These are phyloP conservation scores for Abortiporus biennis DNA, from an alignment of 1,284 basidiomycete genomes.

Conservation along the genomic window DNA sequence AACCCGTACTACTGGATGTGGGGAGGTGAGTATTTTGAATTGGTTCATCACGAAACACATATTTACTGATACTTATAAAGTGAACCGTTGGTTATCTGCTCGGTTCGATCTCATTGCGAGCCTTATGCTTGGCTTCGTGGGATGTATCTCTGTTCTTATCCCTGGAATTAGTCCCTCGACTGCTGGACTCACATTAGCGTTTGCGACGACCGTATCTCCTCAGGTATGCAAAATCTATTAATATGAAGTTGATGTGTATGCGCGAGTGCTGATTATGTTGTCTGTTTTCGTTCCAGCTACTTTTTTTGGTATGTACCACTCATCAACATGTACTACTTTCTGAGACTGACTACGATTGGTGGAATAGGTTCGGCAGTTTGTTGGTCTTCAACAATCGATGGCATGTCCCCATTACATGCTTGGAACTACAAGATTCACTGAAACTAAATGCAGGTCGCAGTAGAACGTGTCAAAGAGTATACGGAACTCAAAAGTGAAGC, in stretches of 20 bases:
- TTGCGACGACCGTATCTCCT: conserved; percentile 68
- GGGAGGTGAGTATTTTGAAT: conserved; percentile 53
- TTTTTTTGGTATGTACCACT: conserved; percentile 38
- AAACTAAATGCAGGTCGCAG: conserved; percentile 52
- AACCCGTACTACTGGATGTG: conserved; percentile 87
- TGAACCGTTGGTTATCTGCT: conserved; percentile 76
- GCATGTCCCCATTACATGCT: conserved; percentile 30
- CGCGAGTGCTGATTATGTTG: too few species aligned
- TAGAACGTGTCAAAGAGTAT: conserved; percentile 91
- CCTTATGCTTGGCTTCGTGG: conserved; percentile 68
- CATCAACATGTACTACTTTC: too few species aligned
- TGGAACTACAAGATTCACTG: conserved; percentile 1
- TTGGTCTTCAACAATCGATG: conserved; percentile 90
- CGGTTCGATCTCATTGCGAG: conserved; percentile 82
- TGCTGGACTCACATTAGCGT: conserved; percentile 82
- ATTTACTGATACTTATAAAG: conserved; percentile 28
- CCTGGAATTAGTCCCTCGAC: conserved; percentile 71
- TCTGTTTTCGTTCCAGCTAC: conserved; percentile 32
- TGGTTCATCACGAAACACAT: neutral
- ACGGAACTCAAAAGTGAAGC: conserved; percentile 75
- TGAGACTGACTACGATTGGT: too few species aligned
- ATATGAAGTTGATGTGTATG: too few species aligned
- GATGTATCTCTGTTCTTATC: conserved; percentile 59
- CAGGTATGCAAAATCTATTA: conserved; percentile 65
- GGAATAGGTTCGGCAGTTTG: conserved; percentile 55